A percentile compares a stretch with the other conserved stretches of the same genome.
phyloP scores from a whole-genome alignment of 305 asterid genomes.

The Fraxinus greggii region DNA sequence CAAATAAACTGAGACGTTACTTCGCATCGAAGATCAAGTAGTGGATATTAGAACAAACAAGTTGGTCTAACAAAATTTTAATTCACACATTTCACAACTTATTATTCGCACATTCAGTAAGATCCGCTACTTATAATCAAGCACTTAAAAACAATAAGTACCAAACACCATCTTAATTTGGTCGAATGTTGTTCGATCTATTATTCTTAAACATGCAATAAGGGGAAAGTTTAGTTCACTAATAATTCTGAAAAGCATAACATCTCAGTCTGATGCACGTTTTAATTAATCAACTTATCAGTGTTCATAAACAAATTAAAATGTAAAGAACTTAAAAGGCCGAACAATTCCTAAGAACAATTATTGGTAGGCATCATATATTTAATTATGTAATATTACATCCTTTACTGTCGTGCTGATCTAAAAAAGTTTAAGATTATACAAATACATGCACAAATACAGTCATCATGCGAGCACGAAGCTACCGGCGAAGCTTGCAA shows the following conservation, averaged over 20 bases:
- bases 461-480: constrained; percentile 20
- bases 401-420: not conserved
- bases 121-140: not conserved
- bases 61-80: not conserved
- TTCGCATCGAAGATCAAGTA: not conserved
- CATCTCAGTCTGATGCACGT: not conserved
- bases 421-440: not conserved
- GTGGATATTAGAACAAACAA: not conserved
- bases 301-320: not conserved
- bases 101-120: not conserved
- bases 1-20: not conserved
- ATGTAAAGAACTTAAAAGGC: not conserved
- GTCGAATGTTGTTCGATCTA: not conserved
- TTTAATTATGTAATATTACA: not conserved
- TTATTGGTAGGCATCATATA: constrained; percentile 18
- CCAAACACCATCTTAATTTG: not conserved
- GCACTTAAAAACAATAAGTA: no score
- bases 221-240: not conserved
- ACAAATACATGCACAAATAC: not conserved
- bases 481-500: constrained; percentile 15
- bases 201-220: not conserved
- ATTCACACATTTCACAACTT: not conserved
- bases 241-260: not conserved
- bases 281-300: not conserved
- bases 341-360: not conserved